A percentile compares a stretch with the other conserved stretches of the same genome.
These are phyloP conservation scores for Aaosphaeria pasadenensis DNA, from an alignment of 2,329 filamentous ascomycete genomes.

Conservation along the genomic window DNA sequence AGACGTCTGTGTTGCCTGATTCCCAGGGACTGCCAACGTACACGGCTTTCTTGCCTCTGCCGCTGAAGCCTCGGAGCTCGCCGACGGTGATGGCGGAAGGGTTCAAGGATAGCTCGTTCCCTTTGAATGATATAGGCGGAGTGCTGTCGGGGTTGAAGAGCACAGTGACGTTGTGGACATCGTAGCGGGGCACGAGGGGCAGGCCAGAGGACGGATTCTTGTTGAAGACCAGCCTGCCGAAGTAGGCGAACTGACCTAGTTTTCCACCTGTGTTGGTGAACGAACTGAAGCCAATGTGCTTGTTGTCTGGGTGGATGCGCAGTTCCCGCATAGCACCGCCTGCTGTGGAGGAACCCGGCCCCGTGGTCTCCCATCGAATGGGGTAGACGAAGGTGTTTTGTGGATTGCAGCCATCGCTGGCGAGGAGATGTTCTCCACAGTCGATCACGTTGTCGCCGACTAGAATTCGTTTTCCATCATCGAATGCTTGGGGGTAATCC, in stretches of 20 bases:
- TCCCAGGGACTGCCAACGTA: conserved; percentile 40
- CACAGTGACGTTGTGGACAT: conserved; percentile 38
- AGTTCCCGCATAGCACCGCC: conserved; percentile 42
- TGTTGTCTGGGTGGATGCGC: conserved; percentile 46
- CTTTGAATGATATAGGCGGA: not conserved
- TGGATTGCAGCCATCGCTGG: conserved; percentile 37
- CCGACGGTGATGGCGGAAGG: conserved; percentile 33
- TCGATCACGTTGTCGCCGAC: conserved; percentile 32
- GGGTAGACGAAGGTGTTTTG: conserved; percentile 41
- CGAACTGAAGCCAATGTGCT: conserved; percentile 44
- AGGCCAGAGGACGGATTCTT: conserved; percentile 15
- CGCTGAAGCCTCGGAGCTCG: conserved; percentile 44
- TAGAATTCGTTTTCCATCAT: conserved; percentile 37
- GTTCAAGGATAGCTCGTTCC: conserved; percentile 21
- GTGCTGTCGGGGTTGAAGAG: conserved; percentile 12
- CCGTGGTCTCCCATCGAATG: conserved; percentile 30
- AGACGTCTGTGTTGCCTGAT: conserved; percentile 45
- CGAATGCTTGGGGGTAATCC: conserved; percentile 39
- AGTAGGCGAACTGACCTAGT: conserved; percentile 29
- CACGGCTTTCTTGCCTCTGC: conserved; percentile 39
- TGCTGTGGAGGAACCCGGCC: conserved; percentile 26
- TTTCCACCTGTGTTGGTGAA: conserved; percentile 20
- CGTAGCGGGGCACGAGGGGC: conserved; percentile 24
- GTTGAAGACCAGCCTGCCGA: conserved; percentile 43
- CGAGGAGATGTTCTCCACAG: conserved; percentile 30